Evolutionary conservation across 345 rosid species (phyloP), one percentile per base, ranked within the genome.

Genomic region (Erysimum cheiranthoides): DNA sequence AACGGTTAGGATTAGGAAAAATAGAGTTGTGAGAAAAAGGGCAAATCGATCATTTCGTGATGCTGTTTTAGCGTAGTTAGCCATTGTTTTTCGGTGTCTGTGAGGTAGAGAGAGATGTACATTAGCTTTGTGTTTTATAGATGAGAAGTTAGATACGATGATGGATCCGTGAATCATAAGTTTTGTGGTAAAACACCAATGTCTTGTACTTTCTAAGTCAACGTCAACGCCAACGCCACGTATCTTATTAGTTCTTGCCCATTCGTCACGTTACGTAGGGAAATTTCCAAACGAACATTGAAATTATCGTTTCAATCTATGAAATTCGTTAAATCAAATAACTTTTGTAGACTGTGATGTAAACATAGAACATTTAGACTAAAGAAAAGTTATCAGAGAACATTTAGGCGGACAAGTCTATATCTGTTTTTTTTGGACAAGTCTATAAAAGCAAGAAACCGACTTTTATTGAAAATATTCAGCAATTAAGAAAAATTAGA

Each of bases 211-310:
- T 66, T 66, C 42, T 45, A 66, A 46, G 73, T 74, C 73, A 57
- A 46, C n/a, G 52, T 66, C 73, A 66, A 74, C 16, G 66, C 18
- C 9, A 60, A 36, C 4, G 47, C 25, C 78, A 73, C 68, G 51
- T 16, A 54, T 69, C 46, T 49, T 50, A 38, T 11, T 8, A 40
- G n/a, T 46, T 65, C 12, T 69, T 43, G n/a, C 58, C 39, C 21
- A 28, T 21, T 46, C 21, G 18, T 40, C 35, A 61, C 21, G 40
- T 46, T 27, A 38, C 43, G 6, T 12, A 8, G 3, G 27, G 36
- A 71, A 70, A 32, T 45, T 74, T 58, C n/a, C 49, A 54, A 53
- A 64, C 47, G 32, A 51, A 45, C 56, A 65, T 43, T 18, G 12
- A 16, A 18, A 27, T 4, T n/a, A 17, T 34, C 30, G 14, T 35